These are phyloP conservation scores for Emmonsia crescens DNA, from an alignment of 2,329 filamentous ascomycete genomes.

Conservation along the genomic window DNA sequence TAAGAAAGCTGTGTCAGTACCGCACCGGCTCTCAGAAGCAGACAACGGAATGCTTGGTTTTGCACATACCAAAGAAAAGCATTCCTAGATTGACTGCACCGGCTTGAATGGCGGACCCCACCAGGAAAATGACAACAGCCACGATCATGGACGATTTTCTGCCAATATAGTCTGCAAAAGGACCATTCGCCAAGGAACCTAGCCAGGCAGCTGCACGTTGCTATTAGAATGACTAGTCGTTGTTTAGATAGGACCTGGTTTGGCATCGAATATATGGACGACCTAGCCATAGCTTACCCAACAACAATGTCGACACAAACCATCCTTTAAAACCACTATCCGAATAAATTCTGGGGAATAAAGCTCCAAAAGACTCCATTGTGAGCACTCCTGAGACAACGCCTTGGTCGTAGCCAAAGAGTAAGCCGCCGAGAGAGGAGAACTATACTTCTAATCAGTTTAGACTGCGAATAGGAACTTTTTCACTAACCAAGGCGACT, in stretches of 20 bases:
- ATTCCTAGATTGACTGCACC: conserved; percentile 31
- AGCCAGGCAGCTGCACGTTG: conserved; percentile 34
- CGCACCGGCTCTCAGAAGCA: not conserved
- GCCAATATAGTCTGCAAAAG: conserved; percentile 42
- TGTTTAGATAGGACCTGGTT: not conserved
- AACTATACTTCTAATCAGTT: conserved; percentile 21
- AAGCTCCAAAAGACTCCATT: conserved; percentile 37
- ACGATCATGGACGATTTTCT: conserved; percentile 43
- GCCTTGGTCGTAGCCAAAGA: conserved; percentile 43
- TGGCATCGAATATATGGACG: not conserved
- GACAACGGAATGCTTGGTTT: not conserved
- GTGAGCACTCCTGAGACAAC: conserved; percentile 39
- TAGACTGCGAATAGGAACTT: not conserved
- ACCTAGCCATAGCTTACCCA: conserved; percentile 22
- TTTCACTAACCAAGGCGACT: conserved; percentile 29
- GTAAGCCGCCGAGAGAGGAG: conserved; percentile 33
- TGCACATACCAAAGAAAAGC: conserved; percentile 32
- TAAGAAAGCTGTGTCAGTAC: not conserved
- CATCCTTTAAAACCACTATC: conserved; percentile 42
- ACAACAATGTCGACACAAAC: conserved; percentile 42
- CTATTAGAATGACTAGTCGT: not conserved
- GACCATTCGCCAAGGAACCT: conserved; percentile 39
- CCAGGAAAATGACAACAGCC: conserved; percentile 41
- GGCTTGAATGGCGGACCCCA: conserved; percentile 41
- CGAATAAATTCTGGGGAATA: conserved; percentile 31